Conservation (phyloP, 2,329 filamentous ascomycete species). For the Aspergillus floridensis region DNA sequence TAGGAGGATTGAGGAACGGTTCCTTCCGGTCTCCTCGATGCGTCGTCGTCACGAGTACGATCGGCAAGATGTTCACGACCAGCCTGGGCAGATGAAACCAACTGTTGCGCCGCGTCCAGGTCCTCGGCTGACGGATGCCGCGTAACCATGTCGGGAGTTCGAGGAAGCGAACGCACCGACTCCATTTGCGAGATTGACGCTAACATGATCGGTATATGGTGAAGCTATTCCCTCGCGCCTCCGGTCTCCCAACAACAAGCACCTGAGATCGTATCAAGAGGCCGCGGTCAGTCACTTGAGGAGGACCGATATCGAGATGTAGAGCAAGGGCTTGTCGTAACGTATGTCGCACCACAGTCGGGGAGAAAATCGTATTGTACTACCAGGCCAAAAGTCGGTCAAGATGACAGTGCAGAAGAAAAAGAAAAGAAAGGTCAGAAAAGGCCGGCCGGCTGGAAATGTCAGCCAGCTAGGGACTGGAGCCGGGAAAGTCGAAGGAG, state of each 20-base stretch:
- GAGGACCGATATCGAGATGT: constrained; percentile 15
- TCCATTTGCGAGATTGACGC: constrained; percentile 40
- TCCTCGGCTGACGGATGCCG: constrained; percentile 49
- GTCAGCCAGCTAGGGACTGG: constrained; percentile 22
- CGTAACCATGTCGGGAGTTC: constrained; percentile 31
- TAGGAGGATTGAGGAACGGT: constrained; percentile 13
- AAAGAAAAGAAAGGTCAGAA: constrained; percentile 19
- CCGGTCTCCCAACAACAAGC: constrained; percentile 1
- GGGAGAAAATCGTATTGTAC: constrained; percentile 33
- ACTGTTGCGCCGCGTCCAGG: constrained; percentile 48
- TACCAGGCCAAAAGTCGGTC: constrained; percentile 38
- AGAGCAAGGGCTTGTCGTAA: constrained; percentile 16
- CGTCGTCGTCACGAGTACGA: constrained; percentile 23
- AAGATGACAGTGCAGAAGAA: constrained; percentile 26
- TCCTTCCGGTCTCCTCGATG: constrained; percentile 17
- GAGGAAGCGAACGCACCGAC: constrained; percentile 33
- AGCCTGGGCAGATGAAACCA: constrained; percentile 47
- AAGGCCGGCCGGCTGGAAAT: constrained; percentile 17
- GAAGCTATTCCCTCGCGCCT: constrained; percentile 3
- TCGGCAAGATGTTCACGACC: constrained; percentile 38
- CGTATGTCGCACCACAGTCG: constrained; percentile 32
- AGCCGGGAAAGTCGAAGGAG: constrained; percentile 13
- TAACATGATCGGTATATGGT: constrained; percentile 25
- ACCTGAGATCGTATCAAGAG: constrained; percentile 8
- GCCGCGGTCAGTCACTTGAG: constrained; percentile 15